Percentiles rank a stretch among this genome's conserved stretches.
Evolutionary conservation across 1,284 basidiomycete species (phyloP).

Genomic region (Cryptococcus jaspeensis): DNA sequence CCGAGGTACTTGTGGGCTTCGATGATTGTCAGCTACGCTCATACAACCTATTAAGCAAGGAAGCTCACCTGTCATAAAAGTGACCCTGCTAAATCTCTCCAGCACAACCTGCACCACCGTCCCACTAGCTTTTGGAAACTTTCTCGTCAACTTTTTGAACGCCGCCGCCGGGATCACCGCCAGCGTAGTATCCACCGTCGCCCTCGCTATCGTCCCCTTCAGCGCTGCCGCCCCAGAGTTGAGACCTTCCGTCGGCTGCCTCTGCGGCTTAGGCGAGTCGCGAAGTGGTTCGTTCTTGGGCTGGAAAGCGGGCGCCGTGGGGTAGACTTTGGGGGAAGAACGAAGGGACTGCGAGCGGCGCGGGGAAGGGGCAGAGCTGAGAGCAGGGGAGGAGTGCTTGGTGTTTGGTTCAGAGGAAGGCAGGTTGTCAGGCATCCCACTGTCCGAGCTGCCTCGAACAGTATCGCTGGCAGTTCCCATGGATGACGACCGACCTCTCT

Average conservation of each 20-base stretch:
- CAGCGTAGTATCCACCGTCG: conserved; percentile 88
- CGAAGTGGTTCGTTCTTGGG: neutral
- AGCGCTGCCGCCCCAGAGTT: conserved; percentile 19
- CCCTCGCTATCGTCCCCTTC: conserved; percentile 69
- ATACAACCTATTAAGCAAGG: neutral
- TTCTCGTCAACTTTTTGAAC: conserved; percentile 76
- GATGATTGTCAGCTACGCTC: conserved; percentile 52
- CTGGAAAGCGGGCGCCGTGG: neutral
- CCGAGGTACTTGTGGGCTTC: conserved; percentile 90
- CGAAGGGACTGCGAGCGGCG: conserved; percentile 4
- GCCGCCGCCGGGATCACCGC: conserved; percentile 99
- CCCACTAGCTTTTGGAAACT: conserved; percentile 93
- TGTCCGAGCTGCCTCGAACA: neutral
- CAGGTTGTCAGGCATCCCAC: neutral
- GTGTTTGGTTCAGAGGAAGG: conserved; percentile 4
- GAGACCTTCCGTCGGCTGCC: neutral
- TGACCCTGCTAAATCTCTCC: conserved; percentile 93
- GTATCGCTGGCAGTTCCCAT: conserved; percentile 3
- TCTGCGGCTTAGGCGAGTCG: conserved; percentile 5
- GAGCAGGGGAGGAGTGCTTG: neutral
- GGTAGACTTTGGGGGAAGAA: conserved; percentile 8
- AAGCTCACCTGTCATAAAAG: conserved; percentile 64
- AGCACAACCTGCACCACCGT: conserved; percentile 74
- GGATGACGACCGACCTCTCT: conserved; percentile 8
- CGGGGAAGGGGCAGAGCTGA: neutral